Percentiles rank a stretch among this genome's conserved stretches.
phyloP scores from a whole-genome alignment of 805 yeast species.

The Teunomyces gatunensis region DNA sequence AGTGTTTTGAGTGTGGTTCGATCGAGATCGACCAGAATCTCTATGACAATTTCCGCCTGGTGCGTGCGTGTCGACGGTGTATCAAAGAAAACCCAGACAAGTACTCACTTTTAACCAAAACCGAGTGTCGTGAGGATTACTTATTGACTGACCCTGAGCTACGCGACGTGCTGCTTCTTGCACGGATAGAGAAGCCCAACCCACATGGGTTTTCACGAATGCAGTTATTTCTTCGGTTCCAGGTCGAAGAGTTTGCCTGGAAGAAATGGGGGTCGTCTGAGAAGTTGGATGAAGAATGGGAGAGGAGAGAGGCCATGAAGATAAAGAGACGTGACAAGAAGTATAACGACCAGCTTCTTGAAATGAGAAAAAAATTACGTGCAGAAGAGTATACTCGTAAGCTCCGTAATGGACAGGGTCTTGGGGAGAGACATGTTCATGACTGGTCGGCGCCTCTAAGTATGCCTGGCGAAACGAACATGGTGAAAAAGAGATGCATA shows the following conservation, averaged over 20 bases:
- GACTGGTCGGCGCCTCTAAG: slow-evolving; percentile 64
- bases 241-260: slow-evolving; percentile 90
- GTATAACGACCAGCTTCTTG: slow-evolving; percentile 72
- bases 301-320: slow-evolving; percentile 70
- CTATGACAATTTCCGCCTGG: slow-evolving; percentile 60
- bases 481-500: slow-evolving; percentile 59
- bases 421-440: slow-evolving; percentile 67
- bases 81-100: slow-evolving; percentile 75
- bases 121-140: slow-evolving; percentile 93
- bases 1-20: slow-evolving; percentile 79
- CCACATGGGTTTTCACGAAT: slow-evolving; percentile 93
- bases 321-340: slow-evolving; percentile 72
- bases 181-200: slow-evolving; percentile 83
- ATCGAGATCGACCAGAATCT: slow-evolving; percentile 77
- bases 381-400: slow-evolving; percentile 85
- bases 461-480: slow-evolving; percentile 35
- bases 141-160: slow-evolving; percentile 91
- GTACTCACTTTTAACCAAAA: slow-evolving; percentile 86
- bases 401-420: slow-evolving; percentile 53
- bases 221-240: slow-evolving; percentile 88
- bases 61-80: slow-evolving; percentile 78
- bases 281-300: slow-evolving; percentile 90
- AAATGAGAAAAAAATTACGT: slow-evolving; percentile 87
- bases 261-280: slow-evolving; percentile 94
- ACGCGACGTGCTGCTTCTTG: slow-evolving; percentile 62